Evolutionary conservation across 2,329 filamentous ascomycete species (phyloP).

Genomic region (Ceratocystis papillata): DNA sequence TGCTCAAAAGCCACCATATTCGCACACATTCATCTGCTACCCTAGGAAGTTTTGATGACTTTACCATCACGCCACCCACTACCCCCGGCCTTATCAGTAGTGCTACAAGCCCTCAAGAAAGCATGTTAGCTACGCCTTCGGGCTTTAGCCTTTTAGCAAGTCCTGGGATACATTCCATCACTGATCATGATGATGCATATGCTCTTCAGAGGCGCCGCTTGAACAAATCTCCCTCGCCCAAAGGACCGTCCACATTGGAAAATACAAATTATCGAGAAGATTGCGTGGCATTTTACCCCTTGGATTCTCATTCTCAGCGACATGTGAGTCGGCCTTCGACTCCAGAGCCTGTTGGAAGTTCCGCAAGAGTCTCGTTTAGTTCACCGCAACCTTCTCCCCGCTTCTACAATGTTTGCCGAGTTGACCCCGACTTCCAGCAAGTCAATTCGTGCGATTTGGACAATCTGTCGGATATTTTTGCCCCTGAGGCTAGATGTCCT

Average conservation of each 20-base stretch:
- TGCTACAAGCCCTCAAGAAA: conserved; percentile 26
- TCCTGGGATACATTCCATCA: conserved; percentile 10
- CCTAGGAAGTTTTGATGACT: conserved; percentile 23
- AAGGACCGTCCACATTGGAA: neutral
- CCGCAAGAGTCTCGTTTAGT: neutral
- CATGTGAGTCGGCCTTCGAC: neutral
- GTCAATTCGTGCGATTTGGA: neutral
- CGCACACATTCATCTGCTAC: conserved; percentile 20
- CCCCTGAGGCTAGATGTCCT: neutral
- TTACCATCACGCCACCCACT: conserved; percentile 25
- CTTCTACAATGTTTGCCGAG: conserved; percentile 15
- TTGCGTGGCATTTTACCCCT: too few species aligned
- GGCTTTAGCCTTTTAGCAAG: conserved; percentile 20
- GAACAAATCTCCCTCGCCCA: neutral
- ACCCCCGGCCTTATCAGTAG: conserved; percentile 27
- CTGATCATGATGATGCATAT: conserved; percentile 11
- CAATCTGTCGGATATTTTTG: conserved; percentile 2
- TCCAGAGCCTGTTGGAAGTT: neutral
- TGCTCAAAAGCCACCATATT: conserved; percentile 12
- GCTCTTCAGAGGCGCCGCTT: neutral
- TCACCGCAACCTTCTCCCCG: neutral
- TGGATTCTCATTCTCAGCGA: neutral
- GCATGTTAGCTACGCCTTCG: conserved; percentile 26
- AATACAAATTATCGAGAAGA: neutral
- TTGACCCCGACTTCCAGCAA: neutral